A percentile compares a stretch with the other conserved stretches of the same genome.
These are phyloP conservation scores for Ceratocystis diversiconidia DNA, from an alignment of 2,329 filamentous ascomycete species.

Conservation along the genomic window DNA sequence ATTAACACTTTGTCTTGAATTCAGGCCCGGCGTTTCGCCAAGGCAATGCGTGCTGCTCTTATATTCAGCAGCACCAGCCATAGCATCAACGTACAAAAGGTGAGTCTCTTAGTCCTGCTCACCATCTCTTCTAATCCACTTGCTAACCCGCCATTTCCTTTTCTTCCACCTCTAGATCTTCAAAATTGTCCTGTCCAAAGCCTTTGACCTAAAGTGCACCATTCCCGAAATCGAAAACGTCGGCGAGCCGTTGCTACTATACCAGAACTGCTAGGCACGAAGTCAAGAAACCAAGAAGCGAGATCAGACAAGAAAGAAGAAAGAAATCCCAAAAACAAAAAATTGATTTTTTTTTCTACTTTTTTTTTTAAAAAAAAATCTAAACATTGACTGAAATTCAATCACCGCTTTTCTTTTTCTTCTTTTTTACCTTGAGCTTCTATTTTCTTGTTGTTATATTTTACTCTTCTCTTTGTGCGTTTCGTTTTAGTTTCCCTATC, in stretches of 20 bases:
- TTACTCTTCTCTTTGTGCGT: background rate
- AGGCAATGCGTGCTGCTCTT: conserved; percentile 92
- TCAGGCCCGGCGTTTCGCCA: conserved; percentile 85
- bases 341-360: background rate
- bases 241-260: conserved; percentile 85
- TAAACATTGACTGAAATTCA: no score
- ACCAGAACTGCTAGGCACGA: conserved; percentile 45
- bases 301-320: background rate
- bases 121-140: background rate
- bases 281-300: background rate
- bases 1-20: background rate
- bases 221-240: conserved; percentile 98
- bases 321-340: background rate
- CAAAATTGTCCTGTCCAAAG: conserved; percentile 97
- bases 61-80: conserved; percentile 99
- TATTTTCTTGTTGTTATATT: background rate
- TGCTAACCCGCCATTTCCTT: background rate
- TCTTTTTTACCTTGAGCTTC: background rate
- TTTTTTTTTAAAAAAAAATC: background rate
- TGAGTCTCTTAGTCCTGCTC: conserved; percentile 27
- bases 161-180: conserved; percentile 57
- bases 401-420: no score
- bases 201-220: conserved; percentile 96
- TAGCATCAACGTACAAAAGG: conserved; percentile 98
- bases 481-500: background rate